Evolutionary conservation across 164 flowering plant genomes (phyloP).

Genomic region (Cinnamomum micranthum): DNA sequence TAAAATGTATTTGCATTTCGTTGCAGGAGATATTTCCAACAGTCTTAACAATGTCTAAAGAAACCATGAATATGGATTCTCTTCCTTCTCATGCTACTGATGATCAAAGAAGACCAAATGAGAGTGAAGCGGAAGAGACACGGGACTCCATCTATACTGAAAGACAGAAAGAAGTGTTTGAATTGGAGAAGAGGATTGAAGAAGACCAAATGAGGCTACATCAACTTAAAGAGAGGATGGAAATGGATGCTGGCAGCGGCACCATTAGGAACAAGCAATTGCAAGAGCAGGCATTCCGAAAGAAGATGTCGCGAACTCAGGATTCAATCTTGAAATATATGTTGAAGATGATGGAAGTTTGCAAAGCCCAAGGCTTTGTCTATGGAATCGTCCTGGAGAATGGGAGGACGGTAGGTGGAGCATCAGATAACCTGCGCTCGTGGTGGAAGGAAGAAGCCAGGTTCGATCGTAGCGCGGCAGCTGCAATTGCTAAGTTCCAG

Average conservation of each 20-base stretch:
- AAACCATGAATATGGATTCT: constrained; percentile 20
- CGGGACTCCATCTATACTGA: constrained; percentile 34
- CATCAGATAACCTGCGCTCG: constrained; percentile 59
- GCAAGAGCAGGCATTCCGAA: constrained; percentile 23
- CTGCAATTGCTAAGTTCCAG: constrained; percentile 8
- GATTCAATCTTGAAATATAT: constrained; percentile 67
- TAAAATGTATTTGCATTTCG: too few relatives aligned
- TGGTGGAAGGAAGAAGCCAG: constrained; percentile 73
- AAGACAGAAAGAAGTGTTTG: constrained; percentile 44
- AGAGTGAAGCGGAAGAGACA: constrained; percentile 31
- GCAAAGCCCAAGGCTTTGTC: constrained; percentile 62
- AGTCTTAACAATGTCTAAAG: not conserved
- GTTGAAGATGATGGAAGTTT: constrained; percentile 67
- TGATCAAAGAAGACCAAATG: constrained; percentile 19
- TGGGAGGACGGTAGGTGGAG: constrained; percentile 59
- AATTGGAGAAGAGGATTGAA: constrained; percentile 51
- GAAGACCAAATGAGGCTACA: constrained; percentile 34
- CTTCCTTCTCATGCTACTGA: constrained; percentile 9
- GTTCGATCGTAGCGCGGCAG: constrained; percentile 54
- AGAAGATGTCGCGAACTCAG: constrained; percentile 57
- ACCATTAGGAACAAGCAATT: constrained; percentile 15
- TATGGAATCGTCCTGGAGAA: constrained; percentile 69
- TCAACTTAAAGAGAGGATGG: constrained; percentile 39
- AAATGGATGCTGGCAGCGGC: constrained; percentile 27
- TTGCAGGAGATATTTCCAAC: too few relatives aligned